Evolutionary conservation across 1,284 basidiomycete genomes (phyloP).

Genomic region (Tilletia caries): DNA sequence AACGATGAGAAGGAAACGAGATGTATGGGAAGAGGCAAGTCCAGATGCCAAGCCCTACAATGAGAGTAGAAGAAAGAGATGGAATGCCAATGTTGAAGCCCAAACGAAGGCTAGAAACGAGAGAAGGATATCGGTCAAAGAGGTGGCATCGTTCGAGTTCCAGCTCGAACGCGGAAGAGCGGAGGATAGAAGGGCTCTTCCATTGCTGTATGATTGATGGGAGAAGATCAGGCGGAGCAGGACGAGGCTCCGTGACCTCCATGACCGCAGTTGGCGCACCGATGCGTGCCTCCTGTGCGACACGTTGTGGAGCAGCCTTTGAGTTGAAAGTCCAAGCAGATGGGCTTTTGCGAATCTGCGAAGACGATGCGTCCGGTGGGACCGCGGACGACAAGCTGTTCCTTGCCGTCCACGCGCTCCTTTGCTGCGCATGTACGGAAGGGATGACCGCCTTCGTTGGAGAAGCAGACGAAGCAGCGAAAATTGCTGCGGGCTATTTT

Average conservation of each 20-base stretch:
- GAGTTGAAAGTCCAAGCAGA: neutral
- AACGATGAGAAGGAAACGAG: too few species aligned
- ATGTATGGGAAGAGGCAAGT: too few species aligned
- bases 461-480: neutral
- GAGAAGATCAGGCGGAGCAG: neutral
- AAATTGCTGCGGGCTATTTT: neutral
- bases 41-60: too few species aligned
- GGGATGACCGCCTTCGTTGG: neutral
- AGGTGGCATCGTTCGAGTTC: too few species aligned
- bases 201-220: too few species aligned
- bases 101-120: too few species aligned
- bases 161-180: too few species aligned
- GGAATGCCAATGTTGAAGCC: too few species aligned
- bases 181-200: too few species aligned
- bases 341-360: neutral
- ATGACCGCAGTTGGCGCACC: neutral
- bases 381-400: neutral
- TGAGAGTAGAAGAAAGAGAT: too few species aligned
- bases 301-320: neutral
- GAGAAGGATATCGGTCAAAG: too few species aligned
- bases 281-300: neutral
- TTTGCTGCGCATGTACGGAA: neutral
- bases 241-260: neutral
- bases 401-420: neutral
- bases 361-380: neutral